These are phyloP conservation scores for Albatrellus sp. DNA, from an alignment of 1,284 basidiomycete species.

Conservation along the genomic window DNA sequence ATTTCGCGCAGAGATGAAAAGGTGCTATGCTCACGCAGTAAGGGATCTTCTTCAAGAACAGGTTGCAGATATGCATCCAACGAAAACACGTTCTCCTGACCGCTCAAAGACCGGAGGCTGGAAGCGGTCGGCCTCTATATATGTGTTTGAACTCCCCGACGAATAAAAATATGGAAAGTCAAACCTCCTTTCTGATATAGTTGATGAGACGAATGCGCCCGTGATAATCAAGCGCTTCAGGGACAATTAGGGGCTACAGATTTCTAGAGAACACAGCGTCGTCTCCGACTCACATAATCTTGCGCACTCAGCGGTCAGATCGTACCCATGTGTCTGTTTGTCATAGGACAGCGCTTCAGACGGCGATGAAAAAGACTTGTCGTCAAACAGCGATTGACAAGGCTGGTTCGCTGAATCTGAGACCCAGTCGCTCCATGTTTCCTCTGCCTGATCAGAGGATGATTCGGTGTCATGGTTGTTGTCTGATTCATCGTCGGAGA, in stretches of 20 bases:
- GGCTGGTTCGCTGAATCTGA: conserved; percentile 49
- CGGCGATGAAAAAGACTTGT: conserved; percentile 46
- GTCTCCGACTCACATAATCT: conserved; percentile 34
- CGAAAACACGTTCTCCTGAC: conserved; percentile 49
- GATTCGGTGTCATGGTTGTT: conserved; percentile 1
- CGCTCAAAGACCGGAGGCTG: conserved; percentile 35
- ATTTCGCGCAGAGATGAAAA: background rate
- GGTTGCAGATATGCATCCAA: conserved; percentile 75
- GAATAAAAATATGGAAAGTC: conserved; percentile 8
- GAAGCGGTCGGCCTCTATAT: conserved; percentile 38
- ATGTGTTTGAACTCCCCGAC: background rate
- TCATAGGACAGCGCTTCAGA: conserved; percentile 59
- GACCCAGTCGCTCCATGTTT: conserved; percentile 73
- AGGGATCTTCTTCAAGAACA: conserved; percentile 70
- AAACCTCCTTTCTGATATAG: conserved; percentile 66
- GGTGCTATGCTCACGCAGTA: conserved; percentile 57
- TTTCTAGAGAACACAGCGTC: background rate
- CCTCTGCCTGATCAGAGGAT: conserved; percentile 10
- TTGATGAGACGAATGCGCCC: conserved; percentile 75
- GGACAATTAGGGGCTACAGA: conserved; percentile 10
- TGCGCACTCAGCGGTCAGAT: conserved; percentile 38
- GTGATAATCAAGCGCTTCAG: conserved; percentile 47
- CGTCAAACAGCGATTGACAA: conserved; percentile 77
- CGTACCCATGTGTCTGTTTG: conserved; percentile 45
- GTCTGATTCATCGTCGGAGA: conserved; percentile 4